These are phyloP conservation scores for Spencermartinsiella europaea DNA, from an alignment of 805 yeast genomes.

Conservation along the genomic window DNA sequence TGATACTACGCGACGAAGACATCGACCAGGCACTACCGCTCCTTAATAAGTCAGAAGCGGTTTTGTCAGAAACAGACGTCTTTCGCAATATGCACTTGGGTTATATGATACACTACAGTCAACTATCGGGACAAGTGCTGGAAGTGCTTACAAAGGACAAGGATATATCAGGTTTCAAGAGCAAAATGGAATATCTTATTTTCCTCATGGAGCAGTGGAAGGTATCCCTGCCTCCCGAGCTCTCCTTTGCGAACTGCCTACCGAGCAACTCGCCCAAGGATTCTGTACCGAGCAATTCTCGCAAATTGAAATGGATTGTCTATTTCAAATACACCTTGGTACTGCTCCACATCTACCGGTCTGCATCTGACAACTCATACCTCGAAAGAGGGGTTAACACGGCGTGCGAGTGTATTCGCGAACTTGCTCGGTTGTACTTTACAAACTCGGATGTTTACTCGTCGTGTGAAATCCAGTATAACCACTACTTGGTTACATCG, in stretches of 20 bases:
- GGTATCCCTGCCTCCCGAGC: slow-evolving; percentile 18
- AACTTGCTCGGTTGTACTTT: slow-evolving; percentile 19
- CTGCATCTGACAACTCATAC: slow-evolving; percentile 13
- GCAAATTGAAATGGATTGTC: slow-evolving; percentile 13
- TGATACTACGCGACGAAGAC: slow-evolving; percentile 20
- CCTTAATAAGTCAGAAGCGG: slow-evolving; percentile 3
- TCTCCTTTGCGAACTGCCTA: slow-evolving; percentile 3
- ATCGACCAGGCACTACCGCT: slow-evolving; percentile 20
- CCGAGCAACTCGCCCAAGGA: slow-evolving; percentile 1
- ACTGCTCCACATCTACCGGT: slow-evolving; percentile 18
- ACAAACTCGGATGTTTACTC: slow-evolving; percentile 20
- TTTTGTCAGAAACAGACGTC: slow-evolving; percentile 15
- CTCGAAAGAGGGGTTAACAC: slow-evolving; percentile 22
- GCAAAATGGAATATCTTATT: slow-evolving; percentile 10
- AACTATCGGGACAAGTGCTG: slow-evolving; percentile 17
- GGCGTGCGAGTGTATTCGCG: slow-evolving; percentile 22
- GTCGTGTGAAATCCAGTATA: slow-evolving; percentile 24
- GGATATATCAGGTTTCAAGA: slow-evolving; percentile 12
- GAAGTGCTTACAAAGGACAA: slow-evolving; percentile 8
- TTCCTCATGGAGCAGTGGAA: slow-evolving; percentile 17
- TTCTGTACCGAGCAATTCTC: slow-evolving; percentile 9
- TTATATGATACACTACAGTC: slow-evolving; percentile 22
- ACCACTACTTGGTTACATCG: slow-evolving; percentile 24
- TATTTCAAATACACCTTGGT: slow-evolving; percentile 12
- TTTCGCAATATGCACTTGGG: slow-evolving; percentile 18